Evolutionary conservation across 495 filamentous ascomycete genomes (phyloP).

Genomic region (Penicillium bovifimosum): DNA sequence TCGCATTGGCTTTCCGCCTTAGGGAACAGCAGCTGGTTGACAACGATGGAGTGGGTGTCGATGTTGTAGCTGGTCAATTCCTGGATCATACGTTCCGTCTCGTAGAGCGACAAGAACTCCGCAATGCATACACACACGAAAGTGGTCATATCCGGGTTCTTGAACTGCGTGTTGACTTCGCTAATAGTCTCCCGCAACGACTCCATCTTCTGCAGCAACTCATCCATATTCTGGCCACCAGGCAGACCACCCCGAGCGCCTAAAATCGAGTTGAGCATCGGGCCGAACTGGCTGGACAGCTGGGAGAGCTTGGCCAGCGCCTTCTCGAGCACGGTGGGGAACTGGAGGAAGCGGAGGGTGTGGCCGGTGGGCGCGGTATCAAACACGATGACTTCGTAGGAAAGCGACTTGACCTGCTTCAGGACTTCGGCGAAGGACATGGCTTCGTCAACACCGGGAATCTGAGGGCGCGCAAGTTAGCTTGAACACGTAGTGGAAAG

Average conservation of each 20-base stretch:
- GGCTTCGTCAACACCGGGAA: constrained; percentile 96
- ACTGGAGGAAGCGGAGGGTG: constrained; percentile 97
- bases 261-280: constrained; percentile 89
- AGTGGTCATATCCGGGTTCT: constrained; percentile 90
- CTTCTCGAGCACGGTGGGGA: constrained; percentile 97
- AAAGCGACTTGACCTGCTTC: constrained; percentile 99
- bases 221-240: constrained; percentile 84
- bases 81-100: constrained; percentile 99
- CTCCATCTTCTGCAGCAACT: constrained; percentile 93
- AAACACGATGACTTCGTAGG: constrained; percentile 98
- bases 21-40: constrained; percentile 96
- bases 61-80: constrained; percentile 90
- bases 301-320: constrained; percentile 94
- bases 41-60: constrained; percentile 94
- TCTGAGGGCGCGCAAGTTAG: constrained; percentile 46
- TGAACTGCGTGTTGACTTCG: constrained; percentile 97
- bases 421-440: constrained; percentile 99
- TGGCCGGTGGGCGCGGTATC: constrained; percentile 99
- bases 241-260: constrained; percentile 76
- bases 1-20: constrained; percentile 81
- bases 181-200: constrained; percentile 83
- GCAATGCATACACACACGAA: constrained; percentile 99
- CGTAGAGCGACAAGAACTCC: constrained; percentile 94
- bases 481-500: constrained; percentile 2
- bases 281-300: constrained; percentile 88